Base-by-base conservation (phyloP, 2,329 filamentous ascomycete genomes). In the Calycina herbarum region DNA sequence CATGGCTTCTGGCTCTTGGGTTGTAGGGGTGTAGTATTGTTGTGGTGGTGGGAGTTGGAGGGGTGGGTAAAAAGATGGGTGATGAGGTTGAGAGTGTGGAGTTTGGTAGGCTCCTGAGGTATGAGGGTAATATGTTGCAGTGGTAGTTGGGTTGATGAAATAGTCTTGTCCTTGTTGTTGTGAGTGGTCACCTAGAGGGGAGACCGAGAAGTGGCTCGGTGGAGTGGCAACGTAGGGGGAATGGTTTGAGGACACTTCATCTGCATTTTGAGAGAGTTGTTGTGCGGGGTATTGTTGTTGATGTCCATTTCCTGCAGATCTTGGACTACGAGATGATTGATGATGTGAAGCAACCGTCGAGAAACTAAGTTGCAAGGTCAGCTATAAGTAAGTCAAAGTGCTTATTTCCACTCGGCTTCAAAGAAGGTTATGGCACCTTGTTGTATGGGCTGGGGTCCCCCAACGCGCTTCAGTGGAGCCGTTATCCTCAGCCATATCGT, bases 401-500 rank as follows among this genome's bases (percentile, higher is more conserved):
- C 48, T 54, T 24, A 54, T 24, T 10, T 8, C n/a, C 7, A 4
- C 20, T 54, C n/a, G 20, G 48, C 48, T 8, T 13, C 11, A n/a
- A 54, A 54, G 20, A 29, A 29, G 48, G 10, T 54, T 54, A 27
- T 13, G 4, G 20, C 29, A 54, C 48, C 48, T 54, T 54, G 48
- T 8, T 13, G 27, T 17, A 33, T 33, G 15, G 27, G 17, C 56
- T 35, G 29, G 56, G 15, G 29, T 57, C 27, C 56, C 56, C 27
- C 56, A 33, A 29, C 29, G 56, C 17, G 29, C 56, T n/a, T 31
- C 27, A 10, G 56, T 57, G 31, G 56, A 57, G 1, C 29, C 13
- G 20, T 57, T 57, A 35, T 57, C 56, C 2, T 57, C 56, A 57
- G 27, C 56, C 56, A 57, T 57, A 35, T 31, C 15, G 27, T 17